A percentile compares a stretch with the other conserved stretches of the same genome.
These are phyloP conservation scores for Thalia dealbata DNA, from an alignment of 176 grass and related monocot genomes.

Conservation along the genomic window DNA sequence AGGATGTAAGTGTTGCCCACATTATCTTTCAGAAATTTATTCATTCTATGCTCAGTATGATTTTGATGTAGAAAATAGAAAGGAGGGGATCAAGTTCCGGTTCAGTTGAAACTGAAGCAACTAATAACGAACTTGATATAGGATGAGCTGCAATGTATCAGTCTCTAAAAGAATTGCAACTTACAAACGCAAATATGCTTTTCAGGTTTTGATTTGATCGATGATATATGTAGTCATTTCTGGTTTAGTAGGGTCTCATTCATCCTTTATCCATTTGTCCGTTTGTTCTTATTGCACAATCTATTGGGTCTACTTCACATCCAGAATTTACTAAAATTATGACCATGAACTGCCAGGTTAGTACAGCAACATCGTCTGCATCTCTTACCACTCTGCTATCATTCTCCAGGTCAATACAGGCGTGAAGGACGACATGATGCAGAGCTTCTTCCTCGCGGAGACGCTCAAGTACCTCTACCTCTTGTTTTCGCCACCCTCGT, in stretches of 20 bases:
- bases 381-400: not conserved
- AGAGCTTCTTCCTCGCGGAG: slow-evolving; percentile 95
- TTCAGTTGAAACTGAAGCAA: not conserved
- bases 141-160: no score
- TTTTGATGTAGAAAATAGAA: not conserved
- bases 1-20: slow-evolving; percentile 53
- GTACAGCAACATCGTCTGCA: no score
- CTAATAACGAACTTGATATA: no score
- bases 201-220: no score
- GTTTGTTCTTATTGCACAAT: no score
- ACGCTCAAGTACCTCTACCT: slow-evolving; percentile 95
- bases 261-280: no score
- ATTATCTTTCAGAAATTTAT: slow-evolving; percentile 5
- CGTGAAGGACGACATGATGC: slow-evolving; percentile 92
- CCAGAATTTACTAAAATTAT: not conserved
- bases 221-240: no score
- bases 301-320: not conserved
- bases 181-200: no score
- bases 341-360: no score
- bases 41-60: no score
- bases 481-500: slow-evolving; percentile 84
- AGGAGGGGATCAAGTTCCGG: not conserved
- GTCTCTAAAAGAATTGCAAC: no score
- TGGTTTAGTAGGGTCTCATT: no score
- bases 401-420: slow-evolving; percentile 68